Base-by-base conservation (phyloP, 306 rosid genomes). In the Amphicarpaea edgeworthii region DNA sequence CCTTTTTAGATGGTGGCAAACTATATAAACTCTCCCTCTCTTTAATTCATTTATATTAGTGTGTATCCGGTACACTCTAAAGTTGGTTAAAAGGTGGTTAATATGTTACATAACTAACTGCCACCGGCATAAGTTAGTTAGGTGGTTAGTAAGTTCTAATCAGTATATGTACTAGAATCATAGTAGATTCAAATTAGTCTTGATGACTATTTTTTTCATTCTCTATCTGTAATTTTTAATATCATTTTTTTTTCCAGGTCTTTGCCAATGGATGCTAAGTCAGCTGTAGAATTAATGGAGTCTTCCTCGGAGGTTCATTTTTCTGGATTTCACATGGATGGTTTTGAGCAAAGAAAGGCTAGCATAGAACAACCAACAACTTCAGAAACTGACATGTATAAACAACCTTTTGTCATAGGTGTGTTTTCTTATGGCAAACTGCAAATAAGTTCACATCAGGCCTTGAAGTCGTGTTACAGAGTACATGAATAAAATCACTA, bases 371-470 rank as follows among this genome's bases (percentile, higher is more conserved):
- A 75, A 65, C 87, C 84, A 26, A 86, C 92, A 70, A 85, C 87
- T n/a, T 90, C 98, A 6, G 93, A 83, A 19, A 72, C 91, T 49
- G 91, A 84, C 70, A 46, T 90, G 79, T 86, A 84, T 66, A 87
- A 80, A 58, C 98, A 96, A 83, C 99, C 99, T 70, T 96, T 96
- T 32, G 93, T 96, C 49, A 96, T 96, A 77, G 99, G 99, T 90
- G 88, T 40, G 90, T 71, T 37, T 81, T 83, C 38, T 11, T n/a
- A 28, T 59, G 68, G 38, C 23, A 55, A 53, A 68, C 20, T 30
- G 28, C 34, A 75, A 57, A 15, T 19, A 75, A 65, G 34, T 82
- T 42, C 53, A 49, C 61, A 55, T 37, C 51, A 40, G 58, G 40
- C 23, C 73, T 26, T 59, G 6, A 59, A 23, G 24, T 57, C 46